phyloP scores from a whole-genome alignment of 1,284 basidiomycete species.

The Irpex lacteus region DNA sequence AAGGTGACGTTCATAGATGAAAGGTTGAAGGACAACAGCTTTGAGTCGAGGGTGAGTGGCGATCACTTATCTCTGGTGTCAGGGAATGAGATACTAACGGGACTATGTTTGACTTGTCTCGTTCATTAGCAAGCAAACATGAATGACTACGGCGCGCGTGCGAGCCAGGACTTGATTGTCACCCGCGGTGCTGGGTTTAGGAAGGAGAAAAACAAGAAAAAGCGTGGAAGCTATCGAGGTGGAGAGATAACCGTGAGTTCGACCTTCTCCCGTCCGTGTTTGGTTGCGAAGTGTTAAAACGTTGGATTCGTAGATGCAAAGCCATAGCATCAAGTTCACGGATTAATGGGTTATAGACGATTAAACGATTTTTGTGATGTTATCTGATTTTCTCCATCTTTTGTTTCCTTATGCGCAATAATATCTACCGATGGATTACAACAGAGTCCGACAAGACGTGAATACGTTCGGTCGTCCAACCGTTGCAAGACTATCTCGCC shows the following conservation, averaged over 20 bases:
- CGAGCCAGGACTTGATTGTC: conserved; percentile 85
- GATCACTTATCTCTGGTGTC: neutral
- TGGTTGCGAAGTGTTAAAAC: neutral
- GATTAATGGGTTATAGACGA: conserved; percentile 27
- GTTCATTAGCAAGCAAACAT: conserved; percentile 48
- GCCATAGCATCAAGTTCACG: conserved; percentile 83
- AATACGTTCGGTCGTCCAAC: too few relatives aligned
- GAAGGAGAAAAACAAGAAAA: conserved; percentile 99
- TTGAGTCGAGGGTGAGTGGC: conserved; percentile 69
- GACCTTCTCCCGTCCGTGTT: neutral
- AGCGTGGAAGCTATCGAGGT: conserved; percentile 88
- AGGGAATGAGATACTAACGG: neutral
- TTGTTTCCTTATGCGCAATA: too few relatives aligned
- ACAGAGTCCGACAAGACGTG: too few relatives aligned
- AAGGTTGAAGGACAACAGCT: conserved; percentile 78
- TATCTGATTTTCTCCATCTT: too few relatives aligned
- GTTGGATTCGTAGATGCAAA: conserved; percentile 55
- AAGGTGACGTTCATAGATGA: conserved; percentile 55
- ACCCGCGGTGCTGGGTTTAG: conserved; percentile 94
- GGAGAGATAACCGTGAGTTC: conserved; percentile 84
- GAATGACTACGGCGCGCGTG: conserved; percentile 88
- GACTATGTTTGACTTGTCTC: neutral
- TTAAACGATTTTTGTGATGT: neutral
- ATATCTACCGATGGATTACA: too few relatives aligned
- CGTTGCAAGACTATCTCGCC: too few relatives aligned